Evolutionary conservation across 352 stramenopile genomes (phyloP), one percentile per base, ranked within the genome.

Genomic region (Pythium periplocum): DNA sequence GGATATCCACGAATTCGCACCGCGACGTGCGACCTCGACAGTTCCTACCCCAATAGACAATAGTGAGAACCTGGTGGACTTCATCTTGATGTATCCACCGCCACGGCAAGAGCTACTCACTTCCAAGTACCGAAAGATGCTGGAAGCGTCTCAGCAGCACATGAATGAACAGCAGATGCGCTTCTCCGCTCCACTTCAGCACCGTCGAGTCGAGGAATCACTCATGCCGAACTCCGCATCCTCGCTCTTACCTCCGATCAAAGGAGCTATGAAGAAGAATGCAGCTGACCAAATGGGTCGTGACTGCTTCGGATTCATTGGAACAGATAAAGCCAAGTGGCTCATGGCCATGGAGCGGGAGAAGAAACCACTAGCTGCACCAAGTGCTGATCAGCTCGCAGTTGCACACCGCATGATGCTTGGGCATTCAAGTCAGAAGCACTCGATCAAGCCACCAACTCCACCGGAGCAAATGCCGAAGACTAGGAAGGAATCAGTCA

Each of bases 151-250:
- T 2, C 78, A 90, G 57, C 68, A 86, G 35, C 68, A 90, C 55
- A 86, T 87, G 37, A 77, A 88, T 53, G 83, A 92, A 54, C 72
- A 90, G 61, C 79, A 92, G 48, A 74, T 94, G 63, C 71, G 83
- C 12, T 89, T 94, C 51, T 83, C 76, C 0, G 81, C 79, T 1
- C 83, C 83, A 42, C 53, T 94, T 26, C 81, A 94, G 57, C 83
- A 93, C 52, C 80, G 80, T 4, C 75, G 76, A 37, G 66, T 65
- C 10, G 60, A 73, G 41, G 70, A 58, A 10, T 31, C 32, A 12
- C 39, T 36, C 1, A 54, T 49, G 1, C 51, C 51, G 6, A 48
- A 40, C 4, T 31, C 34, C 1, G 35, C 36, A 12, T 52, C 59
- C 12, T 60, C 59, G 12, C 57, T 88, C 32, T 55, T 73, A 3